Evolutionary conservation across 148 eudicot genomes (phyloP), one percentile per base, ranked within the genome.

Genomic region (Persicaria tinctoria): DNA sequence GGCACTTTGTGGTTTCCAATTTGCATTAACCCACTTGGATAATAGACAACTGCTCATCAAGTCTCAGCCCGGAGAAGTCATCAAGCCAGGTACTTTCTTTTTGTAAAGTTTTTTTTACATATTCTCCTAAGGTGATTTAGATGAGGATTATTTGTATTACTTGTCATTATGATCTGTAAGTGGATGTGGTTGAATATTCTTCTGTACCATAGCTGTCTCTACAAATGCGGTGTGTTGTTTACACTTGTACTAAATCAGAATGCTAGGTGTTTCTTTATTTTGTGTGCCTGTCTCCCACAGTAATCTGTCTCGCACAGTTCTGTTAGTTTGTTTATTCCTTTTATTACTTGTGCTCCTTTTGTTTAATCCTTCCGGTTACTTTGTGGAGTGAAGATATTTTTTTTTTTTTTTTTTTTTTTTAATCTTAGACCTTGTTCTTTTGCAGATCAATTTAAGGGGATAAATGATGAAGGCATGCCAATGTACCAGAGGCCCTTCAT

Each of bases 61-160:
- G 66, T 83, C 88, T 76, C 86, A 81, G 56, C 88, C 88, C 46
- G 88, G 88, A 66, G 88, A 85, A 79, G 88, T 85, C 53, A 77
- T 85, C 41, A 85, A 85, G 80, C 86, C 88, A 76, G 88, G 86
- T 85, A 71, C 73, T 74, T 54, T 64, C 46, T 64, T 38, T 64
- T 2, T 62, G 44, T 18, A 18, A 17, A 7, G 27, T 6, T 18
- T 6, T 59, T 2, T 20, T 5, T 59, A 18, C 64, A 8, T 59
- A 20, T 18, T 53, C n/a, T 16, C 41, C 1, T 53, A 53, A 14
- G 17, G 56, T 53, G 17, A 53, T 53, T 53, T 53, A 32, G 41
- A 32, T 32, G 41, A 32, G 41, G 41, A 32, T 32, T 32, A 27
- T 76, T 16, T 18, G 4, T 47, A 51, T 10, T 5, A 3, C 57